Base-by-base conservation (phyloP, 257 asterid species). In the Solanum tarapatanum region DNA sequence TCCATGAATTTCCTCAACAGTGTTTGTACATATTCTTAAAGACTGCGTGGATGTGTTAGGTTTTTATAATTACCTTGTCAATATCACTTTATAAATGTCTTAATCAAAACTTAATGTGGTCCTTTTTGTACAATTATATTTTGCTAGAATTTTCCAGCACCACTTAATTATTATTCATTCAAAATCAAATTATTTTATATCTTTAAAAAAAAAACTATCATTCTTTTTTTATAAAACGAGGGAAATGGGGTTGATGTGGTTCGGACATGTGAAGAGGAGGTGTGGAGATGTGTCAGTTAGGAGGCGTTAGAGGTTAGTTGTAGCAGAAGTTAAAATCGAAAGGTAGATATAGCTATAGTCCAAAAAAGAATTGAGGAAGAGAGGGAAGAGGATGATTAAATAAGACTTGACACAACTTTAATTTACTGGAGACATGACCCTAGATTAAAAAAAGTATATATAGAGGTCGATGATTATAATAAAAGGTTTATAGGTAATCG, bases 101-200 rank as follows among this genome's bases (percentile, higher is more conserved):
- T 79, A 1, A 79, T 79, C 84, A 79, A 14, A 76, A 79, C 37
- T 13, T 0, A 0, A 45, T 36, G 39, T 80, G 84, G 66, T 26
- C 66, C 84, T 7, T 45, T 77, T 45, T 80, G 84, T 80, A 26
- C 26, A 45, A 45, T 43, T 45, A 43, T 79, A 79, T 43, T 79
- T 79, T 28, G 58, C n/a, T 8, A 79, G 39, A 43, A 79, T 43
- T 79, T 39, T 45, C 84, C 24, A 35, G 28, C 48, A 14, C 79
- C 74, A 68, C 74, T 26, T 24, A 66, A 58, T n/a, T 64, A 19
- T 2, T 62, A 51, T 0, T 51, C 28, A 62, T 62, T 9, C 1
- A 60, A 58, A 21, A 23, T 3, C 4, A 8, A 24, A n/a, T 64
- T 64, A 11, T n/a, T 30, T 30, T 30, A 30, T 30, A 30, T 30